phyloP scores from a whole-genome alignment of 2,329 filamentous ascomycete species.

The Alternaria brassicae region DNA sequence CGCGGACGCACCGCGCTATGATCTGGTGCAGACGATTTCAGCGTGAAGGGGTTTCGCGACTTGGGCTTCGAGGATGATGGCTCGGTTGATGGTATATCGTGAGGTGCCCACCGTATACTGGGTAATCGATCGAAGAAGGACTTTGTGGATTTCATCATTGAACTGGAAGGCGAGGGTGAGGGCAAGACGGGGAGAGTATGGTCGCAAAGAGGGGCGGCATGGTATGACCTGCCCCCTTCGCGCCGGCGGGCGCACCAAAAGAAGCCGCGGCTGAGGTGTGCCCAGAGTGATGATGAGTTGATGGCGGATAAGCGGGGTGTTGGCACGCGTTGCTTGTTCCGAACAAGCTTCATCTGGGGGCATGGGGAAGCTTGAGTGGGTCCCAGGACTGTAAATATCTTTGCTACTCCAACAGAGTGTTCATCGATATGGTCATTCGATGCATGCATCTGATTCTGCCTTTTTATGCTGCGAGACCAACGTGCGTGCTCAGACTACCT shows the following conservation, averaged over 20 bases:
- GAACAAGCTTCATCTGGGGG: slow-evolving; percentile 23
- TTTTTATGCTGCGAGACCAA: background rate
- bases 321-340: slow-evolving; percentile 23
- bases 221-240: background rate
- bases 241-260: background rate
- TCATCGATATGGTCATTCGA: background rate
- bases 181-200: background rate
- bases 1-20: slow-evolving; percentile 16
- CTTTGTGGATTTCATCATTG: slow-evolving; percentile 17
- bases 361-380: slow-evolving; percentile 4
- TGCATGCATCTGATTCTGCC: background rate
- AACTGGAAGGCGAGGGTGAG: background rate
- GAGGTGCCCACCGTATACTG: slow-evolving; percentile 36
- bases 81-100: slow-evolving; percentile 30
- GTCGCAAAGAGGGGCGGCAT: background rate
- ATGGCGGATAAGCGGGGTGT: slow-evolving; percentile 8
- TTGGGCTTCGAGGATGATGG: slow-evolving; percentile 18
- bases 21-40: slow-evolving; percentile 6
- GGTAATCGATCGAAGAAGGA: slow-evolving; percentile 23
- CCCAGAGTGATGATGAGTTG: background rate
- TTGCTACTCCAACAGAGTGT: background rate
- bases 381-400: background rate
- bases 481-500: background rate
- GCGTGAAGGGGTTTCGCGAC: slow-evolving; percentile 22
- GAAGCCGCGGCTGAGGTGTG: background rate